A percentile compares a stretch with the other conserved stretches of the same genome.
These are phyloP conservation scores for Phytopythium helicoides DNA, from an alignment of 352 stramenopile species.

Conservation along the genomic window DNA sequence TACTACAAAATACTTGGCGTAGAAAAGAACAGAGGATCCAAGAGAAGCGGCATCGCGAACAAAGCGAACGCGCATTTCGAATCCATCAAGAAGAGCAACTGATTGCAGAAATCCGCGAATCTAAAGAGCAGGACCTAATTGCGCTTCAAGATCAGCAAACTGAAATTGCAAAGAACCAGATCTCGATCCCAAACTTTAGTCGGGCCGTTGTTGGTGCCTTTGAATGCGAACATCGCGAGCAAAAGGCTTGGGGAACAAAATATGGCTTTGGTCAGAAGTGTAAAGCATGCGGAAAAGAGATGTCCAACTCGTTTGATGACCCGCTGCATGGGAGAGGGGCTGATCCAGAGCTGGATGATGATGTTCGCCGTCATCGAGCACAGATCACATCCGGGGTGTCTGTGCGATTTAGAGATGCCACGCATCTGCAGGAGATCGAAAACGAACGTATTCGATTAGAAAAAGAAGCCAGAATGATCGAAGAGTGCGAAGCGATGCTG, in stretches of 20 bases:
- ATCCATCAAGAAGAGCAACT: constrained; percentile 54
- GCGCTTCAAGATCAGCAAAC: constrained; percentile 27
- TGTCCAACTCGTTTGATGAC: constrained; percentile 59
- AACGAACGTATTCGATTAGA: constrained; percentile 62
- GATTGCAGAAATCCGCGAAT: constrained; percentile 28
- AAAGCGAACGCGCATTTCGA: constrained; percentile 42
- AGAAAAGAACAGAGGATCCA: constrained; percentile 49
- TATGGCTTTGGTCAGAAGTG: constrained; percentile 56
- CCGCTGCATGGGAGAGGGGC: constrained; percentile 38
- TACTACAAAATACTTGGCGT: constrained; percentile 73
- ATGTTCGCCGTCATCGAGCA: constrained; percentile 47
- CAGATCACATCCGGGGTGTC: constrained; percentile 35
- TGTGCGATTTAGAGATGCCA: constrained; percentile 29
- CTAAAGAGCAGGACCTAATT: constrained; percentile 30
- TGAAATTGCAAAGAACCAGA: constrained; percentile 20
- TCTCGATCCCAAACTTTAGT: constrained; percentile 67
- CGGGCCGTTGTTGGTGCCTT: constrained; percentile 35
- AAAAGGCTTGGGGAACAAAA: constrained; percentile 69
- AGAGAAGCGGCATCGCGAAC: constrained; percentile 40
- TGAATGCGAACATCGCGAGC: constrained; percentile 44
- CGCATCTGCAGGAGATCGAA: constrained; percentile 50
- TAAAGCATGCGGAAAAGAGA: constrained; percentile 70
- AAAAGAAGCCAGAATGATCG: constrained; percentile 60
- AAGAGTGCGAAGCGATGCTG: constrained; percentile 43
- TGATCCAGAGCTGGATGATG: constrained; percentile 43